Base-by-base conservation (phyloP, 495 filamentous ascomycete genomes). In the Letharia columbiana region DNA sequence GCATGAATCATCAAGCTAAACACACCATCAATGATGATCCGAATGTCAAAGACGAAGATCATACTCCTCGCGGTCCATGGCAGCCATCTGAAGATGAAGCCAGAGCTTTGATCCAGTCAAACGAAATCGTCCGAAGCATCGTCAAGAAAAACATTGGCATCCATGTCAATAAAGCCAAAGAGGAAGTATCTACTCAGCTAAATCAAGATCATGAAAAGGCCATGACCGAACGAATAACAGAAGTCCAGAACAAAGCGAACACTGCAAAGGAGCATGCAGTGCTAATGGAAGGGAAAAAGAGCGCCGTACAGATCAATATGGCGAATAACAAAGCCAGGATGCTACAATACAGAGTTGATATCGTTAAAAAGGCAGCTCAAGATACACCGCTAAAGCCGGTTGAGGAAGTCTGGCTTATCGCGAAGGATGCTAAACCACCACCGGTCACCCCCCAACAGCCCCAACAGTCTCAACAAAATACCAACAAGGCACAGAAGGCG, bases 331-430 rank as follows among this genome's bases (percentile, higher is more conserved):
- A 87, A 71, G 75, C 75, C 66, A 87, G 82, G 72, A 78, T 75
- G 31, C 80, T 86, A 0, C 79, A 81, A 63, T 89, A 86, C 18
- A 96, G 93, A 78, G 68, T 95, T 33, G 84, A 88, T 13, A 83
- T 91, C 18, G 89, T 97, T 15, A 81, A 90, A 66, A 88, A 84
- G 60, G 91, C 91, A 20, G 91, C 89, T 0, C 81, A 80, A 35
- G 89, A 96, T n/a, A 95, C 91, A 0, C 92, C 92, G 3, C 79
- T 92, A 72, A 84, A 83, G 65, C 84, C 90, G 18, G 91, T 97
- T 10, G 80, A 76, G 15, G 91, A 96, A 73, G 92, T 96, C 0
- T 97, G 91, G 90, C 85, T 87, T 49, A 76, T 88, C 41, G 91
- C 87, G 0, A 90, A 92, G 76, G 78, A 78, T 35, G 84, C 85